Percentiles rank a stretch among this genome's conserved stretches.
Conservation (phyloP, 2,329 filamentous ascomycete genomes). For the Grosmannia huntii region DNA sequence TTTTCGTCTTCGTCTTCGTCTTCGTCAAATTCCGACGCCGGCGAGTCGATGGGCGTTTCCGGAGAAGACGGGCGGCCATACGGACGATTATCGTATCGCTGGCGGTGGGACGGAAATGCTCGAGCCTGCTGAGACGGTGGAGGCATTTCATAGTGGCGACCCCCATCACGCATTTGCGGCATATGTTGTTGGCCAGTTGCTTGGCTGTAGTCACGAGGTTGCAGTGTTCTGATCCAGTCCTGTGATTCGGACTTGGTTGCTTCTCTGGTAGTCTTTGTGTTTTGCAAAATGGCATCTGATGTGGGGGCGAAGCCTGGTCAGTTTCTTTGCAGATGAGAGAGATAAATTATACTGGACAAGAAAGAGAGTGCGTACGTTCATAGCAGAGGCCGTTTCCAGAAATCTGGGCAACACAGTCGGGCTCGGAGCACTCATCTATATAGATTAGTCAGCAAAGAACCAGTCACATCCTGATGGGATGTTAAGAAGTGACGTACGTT, state of each 20-base stretch:
- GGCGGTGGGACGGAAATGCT: not conserved
- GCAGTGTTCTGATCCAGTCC: not conserved
- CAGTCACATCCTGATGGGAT: not conserved
- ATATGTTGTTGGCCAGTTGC: not conserved
- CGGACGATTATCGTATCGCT: not conserved
- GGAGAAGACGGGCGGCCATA: not conserved
- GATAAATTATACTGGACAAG: not conserved
- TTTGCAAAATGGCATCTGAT: slow-evolving; percentile 1
- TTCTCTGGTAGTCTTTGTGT: not conserved
- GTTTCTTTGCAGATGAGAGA: not conserved
- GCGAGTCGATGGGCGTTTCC: not conserved
- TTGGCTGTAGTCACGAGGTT: not conserved
- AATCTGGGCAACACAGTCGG: not conserved
- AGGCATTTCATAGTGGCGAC: not conserved
- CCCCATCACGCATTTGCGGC: not conserved
- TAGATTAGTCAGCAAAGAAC: not conserved
- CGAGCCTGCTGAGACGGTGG: not conserved
- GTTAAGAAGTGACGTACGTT: not conserved
- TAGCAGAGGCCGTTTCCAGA: slow-evolving; percentile 1
- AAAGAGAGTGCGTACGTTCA: slow-evolving; percentile 4
- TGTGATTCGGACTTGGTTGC: not conserved
- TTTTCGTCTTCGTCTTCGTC: not conserved
- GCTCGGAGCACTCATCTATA: slow-evolving; percentile 6
- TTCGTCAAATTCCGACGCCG: not conserved
- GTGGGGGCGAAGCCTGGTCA: not conserved